Percentiles rank a stretch among this genome's conserved stretches.
Evolutionary conservation across 495 filamentous ascomycete species (phyloP).

Genomic region (Penicillium simplicissimum): DNA sequence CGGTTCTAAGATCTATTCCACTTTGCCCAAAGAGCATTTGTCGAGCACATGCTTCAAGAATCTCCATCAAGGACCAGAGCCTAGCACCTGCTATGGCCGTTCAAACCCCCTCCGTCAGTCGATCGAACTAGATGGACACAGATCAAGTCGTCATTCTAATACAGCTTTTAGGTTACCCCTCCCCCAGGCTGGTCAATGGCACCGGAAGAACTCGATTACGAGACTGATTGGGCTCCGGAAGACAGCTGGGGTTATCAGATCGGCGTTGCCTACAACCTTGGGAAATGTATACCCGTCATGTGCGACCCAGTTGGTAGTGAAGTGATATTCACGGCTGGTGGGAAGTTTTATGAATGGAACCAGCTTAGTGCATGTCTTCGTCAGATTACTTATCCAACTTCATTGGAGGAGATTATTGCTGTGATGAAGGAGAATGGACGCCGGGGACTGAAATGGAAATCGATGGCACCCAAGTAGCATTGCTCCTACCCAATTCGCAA

Average conservation of each 20-base stretch:
- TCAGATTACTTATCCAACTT: not conserved
- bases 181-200: slow-evolving; percentile 12
- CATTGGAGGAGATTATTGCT: no score
- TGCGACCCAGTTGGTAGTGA: slow-evolving; percentile 4
- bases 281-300: slow-evolving; percentile 5
- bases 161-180: not conserved
- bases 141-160: not conserved
- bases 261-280: not conserved
- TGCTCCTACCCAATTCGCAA: no score
- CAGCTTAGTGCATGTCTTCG: not conserved
- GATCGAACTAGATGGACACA: not conserved
- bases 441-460: no score
- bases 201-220: slow-evolving; percentile 11
- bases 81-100: not conserved
- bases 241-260: slow-evolving; percentile 6
- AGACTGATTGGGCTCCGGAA: slow-evolving; percentile 4
- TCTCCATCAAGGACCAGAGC: not conserved
- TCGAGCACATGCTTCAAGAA: not conserved
- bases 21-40: no score
- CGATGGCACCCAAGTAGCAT: no score
- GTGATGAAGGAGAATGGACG: no score
- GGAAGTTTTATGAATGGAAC: slow-evolving; percentile 2
- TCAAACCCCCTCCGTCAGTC: not conserved
- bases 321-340: slow-evolving; percentile 4
- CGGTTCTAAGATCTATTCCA: no score